Percentiles rank a stretch among this genome's conserved stretches.
These are phyloP conservation scores for Cryptococcus amylolentus DNA, from an alignment of 1,284 basidiomycete species.

Conservation along the genomic window DNA sequence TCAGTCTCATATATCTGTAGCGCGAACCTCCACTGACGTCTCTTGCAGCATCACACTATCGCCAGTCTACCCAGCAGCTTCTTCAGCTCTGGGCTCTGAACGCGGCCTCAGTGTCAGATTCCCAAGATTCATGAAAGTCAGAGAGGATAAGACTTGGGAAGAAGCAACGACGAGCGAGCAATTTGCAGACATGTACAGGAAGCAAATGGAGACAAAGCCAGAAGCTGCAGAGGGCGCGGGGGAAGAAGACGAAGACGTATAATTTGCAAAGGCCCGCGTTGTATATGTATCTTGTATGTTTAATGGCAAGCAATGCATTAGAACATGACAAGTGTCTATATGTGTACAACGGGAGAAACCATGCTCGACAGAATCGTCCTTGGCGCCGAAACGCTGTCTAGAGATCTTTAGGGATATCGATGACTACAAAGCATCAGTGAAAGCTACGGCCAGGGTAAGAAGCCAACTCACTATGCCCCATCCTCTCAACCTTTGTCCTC, in stretches of 20 bases:
- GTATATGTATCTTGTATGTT: no score
- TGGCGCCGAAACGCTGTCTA: not conserved
- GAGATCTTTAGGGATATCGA: conserved; percentile 24
- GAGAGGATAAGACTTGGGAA: conserved; percentile 57
- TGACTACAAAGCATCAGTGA: conserved; percentile 18
- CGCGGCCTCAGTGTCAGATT: conserved; percentile 68
- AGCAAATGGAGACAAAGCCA: conserved; percentile 51
- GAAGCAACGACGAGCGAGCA: conserved; percentile 56
- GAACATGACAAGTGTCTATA: not conserved
- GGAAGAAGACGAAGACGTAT: conserved; percentile 4
- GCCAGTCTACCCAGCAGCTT: conserved; percentile 79
- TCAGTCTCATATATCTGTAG: conserved; percentile 41
- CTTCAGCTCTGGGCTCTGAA: conserved; percentile 62
- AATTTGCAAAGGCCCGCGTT: not conserved
- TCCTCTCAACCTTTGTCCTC: conserved; percentile 88
- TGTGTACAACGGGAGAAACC: not conserved
- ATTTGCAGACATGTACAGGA: conserved; percentile 65
- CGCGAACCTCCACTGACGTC: not conserved
- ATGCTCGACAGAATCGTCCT: not conserved
- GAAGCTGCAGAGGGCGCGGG: conserved; percentile 5
- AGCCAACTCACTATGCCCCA: conserved; percentile 72
- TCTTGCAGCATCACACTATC: conserved; percentile 71
- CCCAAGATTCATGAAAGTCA: conserved; percentile 53
- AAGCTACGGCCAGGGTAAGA: not conserved
- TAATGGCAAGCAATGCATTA: not conserved